phyloP scores from a whole-genome alignment of 2,329 filamentous ascomycete species.

The Ophiostoma sp. region DNA sequence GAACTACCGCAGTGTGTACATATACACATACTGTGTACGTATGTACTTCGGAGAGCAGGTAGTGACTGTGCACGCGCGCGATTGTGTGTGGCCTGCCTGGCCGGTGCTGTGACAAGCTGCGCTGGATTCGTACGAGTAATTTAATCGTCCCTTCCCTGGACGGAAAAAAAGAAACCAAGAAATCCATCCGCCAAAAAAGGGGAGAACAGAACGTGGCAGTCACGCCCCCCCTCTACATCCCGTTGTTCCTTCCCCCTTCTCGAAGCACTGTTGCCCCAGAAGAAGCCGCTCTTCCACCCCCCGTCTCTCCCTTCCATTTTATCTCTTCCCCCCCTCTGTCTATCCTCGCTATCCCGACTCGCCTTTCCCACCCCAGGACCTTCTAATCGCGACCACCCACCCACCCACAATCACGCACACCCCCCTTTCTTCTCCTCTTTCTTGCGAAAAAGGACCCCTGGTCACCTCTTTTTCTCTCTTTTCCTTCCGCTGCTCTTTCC shows the following conservation, averaged over 20 bases:
- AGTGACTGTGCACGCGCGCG: background rate
- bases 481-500: slow-evolving; percentile 21
- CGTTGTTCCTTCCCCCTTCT: slow-evolving; percentile 30
- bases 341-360: background rate
- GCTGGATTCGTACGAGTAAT: background rate
- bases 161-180: background rate
- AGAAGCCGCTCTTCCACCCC: background rate
- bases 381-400: slow-evolving; percentile 15
- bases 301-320: background rate
- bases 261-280: slow-evolving; percentile 27
- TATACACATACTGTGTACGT: background rate
- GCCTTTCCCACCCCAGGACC: slow-evolving; percentile 1
- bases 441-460: slow-evolving; percentile 10
- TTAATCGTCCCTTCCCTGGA: slow-evolving; percentile 15
- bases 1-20: no score
- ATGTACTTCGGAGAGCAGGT: background rate
- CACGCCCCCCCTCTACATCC: slow-evolving; percentile 23
- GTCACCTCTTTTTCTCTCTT: slow-evolving; percentile 1
- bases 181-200: background rate
- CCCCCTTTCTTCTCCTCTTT: slow-evolving; percentile 15
- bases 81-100: background rate
- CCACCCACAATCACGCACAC: slow-evolving; percentile 12
- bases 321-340: background rate
- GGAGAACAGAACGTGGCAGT: slow-evolving; percentile 24
- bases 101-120: background rate